Evolutionary conservation across 2,329 filamentous ascomycete species (phyloP), one percentile per base, ranked within the genome.

Genomic region (Hypoxylon sp.): DNA sequence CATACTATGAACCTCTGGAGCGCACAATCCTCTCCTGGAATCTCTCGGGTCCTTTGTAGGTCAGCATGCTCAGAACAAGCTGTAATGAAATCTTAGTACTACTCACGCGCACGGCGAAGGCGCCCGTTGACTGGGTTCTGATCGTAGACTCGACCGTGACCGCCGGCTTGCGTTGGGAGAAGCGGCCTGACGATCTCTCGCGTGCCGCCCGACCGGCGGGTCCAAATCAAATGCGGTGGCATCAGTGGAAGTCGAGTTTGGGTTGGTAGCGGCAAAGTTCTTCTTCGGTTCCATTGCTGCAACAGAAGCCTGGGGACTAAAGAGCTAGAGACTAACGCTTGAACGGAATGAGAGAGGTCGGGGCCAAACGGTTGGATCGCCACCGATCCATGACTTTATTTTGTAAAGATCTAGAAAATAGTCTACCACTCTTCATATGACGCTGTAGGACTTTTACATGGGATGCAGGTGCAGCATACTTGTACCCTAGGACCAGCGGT

Each of bases 1-100:
- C 80, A 83, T 41, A 79, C 77, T 59, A 83, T 76, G 67, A 83
- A 83, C 49, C 76, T 71, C 60, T 82, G 74, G 32, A 78, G 71
- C 13, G 76, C 76, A 62, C 80, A 82, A 60, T 80, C 77, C 51
- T 80, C 74, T 20, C 69, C 71, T 7, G 72, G 67, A 15, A 73
- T 74, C 35, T 75, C 72, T 53, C 73, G 75, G 57, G 72, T 73
- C 32, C 78, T 81, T 58, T 20, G 41, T 20, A 51, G 34, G 53
- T 67, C 49, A 68, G 65, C 46, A 46, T 51, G 31, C 36, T 35
- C 17, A 43, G 32, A 41, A 27, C 9, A 25, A 6, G 5, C 15
- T 4, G 9, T 25, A 16, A 7, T 20, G 34, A 37, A 37, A 51
- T 43, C 19, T 30, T 30, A 51, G 32, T 34, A 27, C 12, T 52